Base-by-base conservation (phyloP, 2,329 filamentous ascomycete species). In the Fusarium concolor region DNA sequence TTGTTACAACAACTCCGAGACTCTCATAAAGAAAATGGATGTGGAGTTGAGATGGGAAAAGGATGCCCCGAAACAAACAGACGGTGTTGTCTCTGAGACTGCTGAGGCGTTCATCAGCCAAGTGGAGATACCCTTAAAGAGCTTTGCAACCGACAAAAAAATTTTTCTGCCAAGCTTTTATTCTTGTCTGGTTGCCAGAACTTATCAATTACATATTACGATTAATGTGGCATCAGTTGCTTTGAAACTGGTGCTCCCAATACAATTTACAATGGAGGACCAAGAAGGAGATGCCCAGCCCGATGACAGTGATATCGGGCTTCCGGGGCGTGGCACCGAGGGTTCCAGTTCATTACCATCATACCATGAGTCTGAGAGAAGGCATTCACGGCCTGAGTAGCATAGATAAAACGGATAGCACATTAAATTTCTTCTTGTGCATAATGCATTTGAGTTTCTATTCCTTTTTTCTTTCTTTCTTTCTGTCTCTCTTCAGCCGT, bases 91-190 rank as follows among this genome's bases (percentile, higher is more conserved):
- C 24, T 22, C 14, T 0, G 39, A 61, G 10, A 29, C 28, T 18
- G 10, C 18, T 10, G 31, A 61, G 18, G 20, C 26, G 8, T 62
- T 61, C 39, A 45, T 10, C 17, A 45, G 45, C 14, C 39, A 53
- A 12, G n/a, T 62, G 10, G 45, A 62, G 12, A 42, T 62, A 53
- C 56, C 39, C 10, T 17, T 45, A 5, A 24, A 33, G 2, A 26
- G 11, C 18, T 61, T 61, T n/a, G 7, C 33, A 18, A 54, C 39
- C 39, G 45, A 54, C 28, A 62, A 61, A 20, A 62, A 35, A 38
- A 45, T 61, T 17, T 61, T 62, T 26, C 10, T 62, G 22, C 58
- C 58, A 2, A 62, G 56, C 10, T 62, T 62, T 38, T 61, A 62
- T 28, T 62, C 58, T 14, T 62, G 58, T 11, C 22, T 62, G 14